phyloP scores from a whole-genome alignment of 495 filamentous ascomycete species.

The Penicillium alfredii region DNA sequence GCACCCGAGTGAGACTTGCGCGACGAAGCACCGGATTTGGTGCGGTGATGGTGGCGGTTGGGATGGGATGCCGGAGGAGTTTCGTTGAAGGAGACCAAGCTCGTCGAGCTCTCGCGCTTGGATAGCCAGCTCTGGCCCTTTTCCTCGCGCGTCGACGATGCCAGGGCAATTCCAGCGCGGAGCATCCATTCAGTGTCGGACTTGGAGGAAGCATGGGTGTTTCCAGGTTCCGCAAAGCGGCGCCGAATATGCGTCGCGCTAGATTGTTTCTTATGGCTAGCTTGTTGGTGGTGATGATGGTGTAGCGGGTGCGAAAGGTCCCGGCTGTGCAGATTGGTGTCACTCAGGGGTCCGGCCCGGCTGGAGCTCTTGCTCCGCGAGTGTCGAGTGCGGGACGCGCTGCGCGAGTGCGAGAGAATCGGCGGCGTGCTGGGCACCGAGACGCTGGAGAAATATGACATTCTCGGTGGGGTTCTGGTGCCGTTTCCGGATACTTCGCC shows the following conservation, averaged over 20 bases:
- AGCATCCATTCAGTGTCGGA: conserved; percentile 67
- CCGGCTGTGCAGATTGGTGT: conserved; percentile 30
- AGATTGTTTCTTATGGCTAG: conserved; percentile 11
- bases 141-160: conserved; percentile 63
- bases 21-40: conserved; percentile 17
- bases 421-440: conserved; percentile 42
- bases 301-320: conserved; percentile 20
- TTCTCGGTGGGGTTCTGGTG: conserved; percentile 18
- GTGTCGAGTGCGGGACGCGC: conserved; percentile 38
- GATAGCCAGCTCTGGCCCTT: conserved; percentile 78
- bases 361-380: conserved; percentile 36
- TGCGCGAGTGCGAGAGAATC: conserved; percentile 46
- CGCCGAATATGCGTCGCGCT: conserved; percentile 5
- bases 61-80: background rate
- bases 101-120: conserved; percentile 66
- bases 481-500: background rate
- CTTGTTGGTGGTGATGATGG: conserved; percentile 17
- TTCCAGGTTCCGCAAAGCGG: conserved; percentile 4
- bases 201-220: conserved; percentile 15
- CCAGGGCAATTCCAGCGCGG: conserved; percentile 63
- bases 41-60: conserved; percentile 21
- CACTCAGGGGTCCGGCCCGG: conserved; percentile 25
- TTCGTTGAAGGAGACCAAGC: conserved; percentile 42
- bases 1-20: conserved; percentile 31
- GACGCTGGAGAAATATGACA: conserved; percentile 40